Base-by-base conservation (phyloP, 306 rosid genomes). In the Acmispon strigosus region DNA sequence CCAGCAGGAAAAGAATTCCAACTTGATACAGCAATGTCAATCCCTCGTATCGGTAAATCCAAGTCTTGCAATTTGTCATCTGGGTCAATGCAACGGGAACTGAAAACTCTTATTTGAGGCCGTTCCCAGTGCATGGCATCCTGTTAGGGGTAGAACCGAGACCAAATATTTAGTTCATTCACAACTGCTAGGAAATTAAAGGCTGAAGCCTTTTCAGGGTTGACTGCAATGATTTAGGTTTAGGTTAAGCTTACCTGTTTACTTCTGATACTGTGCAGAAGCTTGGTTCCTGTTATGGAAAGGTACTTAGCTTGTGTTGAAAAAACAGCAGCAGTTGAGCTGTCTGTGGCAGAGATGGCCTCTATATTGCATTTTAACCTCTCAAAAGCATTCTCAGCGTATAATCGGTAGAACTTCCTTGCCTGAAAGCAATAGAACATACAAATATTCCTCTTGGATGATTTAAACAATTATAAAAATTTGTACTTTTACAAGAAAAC, bases 111-210 rank as follows among this genome's bases (percentile, higher is more conserved):
- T 32, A 32, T 64, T 5, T 43, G 83, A 13, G 84, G 92, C 54
- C 79, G 75, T 73, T 94, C 96, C 97, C 97, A 94, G 11, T 45
- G 62, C 86, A 90, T 15, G 8, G 87, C 94, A 52, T 75, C 88
- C 94, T 94, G 86, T 69, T 69, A 79, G 18, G 32, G 4, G 15
- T 14, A 36, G 72, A 67, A 71, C 10, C 13, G 49, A 36, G 44
- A 48, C 7, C 3, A 69, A 22, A 67, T 9, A 72, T 61, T 60
- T 41, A 79, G 58, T 66, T 50, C 34, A 56, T 48, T 9, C 7
- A 43, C 41, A 47, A 37, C 13, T 54, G 7, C 54, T 43, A 43
- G 39, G 43, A 62, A 61, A 55, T 74, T 44, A 43, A 65, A 69
- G 29, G 39, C 8, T 17, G 17, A 32, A 45, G 39, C 16, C 1